phyloP scores from a whole-genome alignment of 129 eudicot genomes.

The carrot (Daucus carota) region DH1_v3.0 NC_030381.2:48515501-48516000 shows the following conservation, averaged over 20 bases:
- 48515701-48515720: slow-evolving; percentile 17
- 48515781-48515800: slow-evolving; percentile 13
- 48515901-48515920: slow-evolving; percentile 16
- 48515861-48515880: slow-evolving; percentile 18
- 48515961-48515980: slow-evolving; percentile 17
- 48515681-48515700: slow-evolving; percentile 14
- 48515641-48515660: slow-evolving; percentile 37
- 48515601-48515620: too few species aligned
- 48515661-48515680: slow-evolving; percentile 31
- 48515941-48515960: slow-evolving; percentile 18
- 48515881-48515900: slow-evolving; percentile 16
- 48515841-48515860: slow-evolving; percentile 15
- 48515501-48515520: not conserved
- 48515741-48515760: slow-evolving; percentile 19
- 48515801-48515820: slow-evolving; percentile 18
- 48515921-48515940: slow-evolving; percentile 18
- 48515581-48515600: too few species aligned
- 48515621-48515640: slow-evolving; percentile 30
- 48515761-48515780: slow-evolving; percentile 13
- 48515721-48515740: slow-evolving; percentile 18
- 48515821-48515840: slow-evolving; percentile 17
- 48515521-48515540: not conserved
- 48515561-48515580: not conserved
- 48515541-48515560: not conserved
- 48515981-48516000: slow-evolving; percentile 16